A percentile compares a stretch with the other conserved stretches of the same genome.
These are phyloP conservation scores for Flaveria robusta DNA, from an alignment of 129 eudicot genomes.

Conservation along the genomic window DNA sequence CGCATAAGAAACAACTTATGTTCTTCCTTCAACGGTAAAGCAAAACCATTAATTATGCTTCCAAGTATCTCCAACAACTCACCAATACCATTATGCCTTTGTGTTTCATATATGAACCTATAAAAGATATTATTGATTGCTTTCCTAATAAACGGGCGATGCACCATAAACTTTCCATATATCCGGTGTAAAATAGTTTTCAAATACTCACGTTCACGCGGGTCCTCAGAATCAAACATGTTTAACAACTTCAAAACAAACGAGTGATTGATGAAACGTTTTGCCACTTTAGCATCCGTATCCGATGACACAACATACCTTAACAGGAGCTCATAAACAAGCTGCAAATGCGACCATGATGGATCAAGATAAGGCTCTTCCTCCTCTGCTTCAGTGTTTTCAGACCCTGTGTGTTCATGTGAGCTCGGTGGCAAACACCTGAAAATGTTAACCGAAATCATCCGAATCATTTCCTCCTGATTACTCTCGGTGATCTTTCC, in stretches of 20 bases:
- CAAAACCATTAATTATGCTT: conserved; percentile 82
- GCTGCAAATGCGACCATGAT: conserved; percentile 75
- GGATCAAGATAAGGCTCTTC: conserved; percentile 73
- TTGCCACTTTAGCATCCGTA: conserved; percentile 70
- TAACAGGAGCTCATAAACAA: conserved; percentile 69
- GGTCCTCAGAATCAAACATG: conserved; percentile 84
- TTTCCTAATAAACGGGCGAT: conserved; percentile 79
- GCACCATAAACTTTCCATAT: conserved; percentile 87
- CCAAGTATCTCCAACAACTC: conserved; percentile 84
- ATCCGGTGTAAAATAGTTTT: conserved; percentile 76
- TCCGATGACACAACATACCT: conserved; percentile 67
- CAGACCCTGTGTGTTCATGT: conserved; percentile 59
- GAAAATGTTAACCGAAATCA: conserved; percentile 68
- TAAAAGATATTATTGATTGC: conserved; percentile 74
- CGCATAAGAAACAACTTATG: conserved; percentile 79
- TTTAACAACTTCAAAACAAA: conserved; percentile 67
- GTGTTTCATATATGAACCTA: conserved; percentile 70
- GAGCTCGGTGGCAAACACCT: conserved; percentile 66
- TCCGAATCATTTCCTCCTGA: conserved; percentile 71
- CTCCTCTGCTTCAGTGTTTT: conserved; percentile 58
- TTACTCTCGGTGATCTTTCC: conserved; percentile 57
- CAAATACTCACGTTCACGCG: conserved; percentile 70
- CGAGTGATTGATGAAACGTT: conserved; percentile 63
- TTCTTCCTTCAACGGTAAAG: conserved; percentile 85
- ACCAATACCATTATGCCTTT: conserved; percentile 71